These are phyloP conservation scores for Chlamydomonas urium DNA, from an alignment of 139 green algal genomes.

Conservation along the genomic window DNA sequence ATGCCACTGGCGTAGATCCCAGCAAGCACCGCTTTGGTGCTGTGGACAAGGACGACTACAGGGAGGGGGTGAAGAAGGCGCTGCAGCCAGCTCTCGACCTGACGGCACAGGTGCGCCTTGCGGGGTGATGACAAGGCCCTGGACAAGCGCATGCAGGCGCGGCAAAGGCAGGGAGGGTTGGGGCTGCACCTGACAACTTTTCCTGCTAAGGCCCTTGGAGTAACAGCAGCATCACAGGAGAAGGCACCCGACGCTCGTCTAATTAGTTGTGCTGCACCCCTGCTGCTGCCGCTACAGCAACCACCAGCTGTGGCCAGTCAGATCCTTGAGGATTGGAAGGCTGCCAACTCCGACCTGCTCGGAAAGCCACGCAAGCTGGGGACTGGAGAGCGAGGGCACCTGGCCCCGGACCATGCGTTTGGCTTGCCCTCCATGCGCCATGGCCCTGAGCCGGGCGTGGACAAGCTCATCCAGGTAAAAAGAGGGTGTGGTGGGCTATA, in stretches of 20 bases:
- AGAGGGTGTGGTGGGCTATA: too few relatives aligned
- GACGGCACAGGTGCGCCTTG: slow-evolving; percentile 4
- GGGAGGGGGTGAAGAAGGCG: slow-evolving; percentile 53
- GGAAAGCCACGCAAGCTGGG: slow-evolving; percentile 46
- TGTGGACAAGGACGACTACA: slow-evolving; percentile 31
- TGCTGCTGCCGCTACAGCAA: slow-evolving; percentile 21
- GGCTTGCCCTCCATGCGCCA: slow-evolving; percentile 44
- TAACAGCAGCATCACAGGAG: too few relatives aligned
- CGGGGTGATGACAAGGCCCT: too few relatives aligned
- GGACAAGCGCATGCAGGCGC: too few relatives aligned
- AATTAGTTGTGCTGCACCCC: slow-evolving; percentile 4
- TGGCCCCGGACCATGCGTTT: slow-evolving; percentile 47
- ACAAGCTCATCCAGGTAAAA: slow-evolving; percentile 51
- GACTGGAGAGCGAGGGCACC: slow-evolving; percentile 23
- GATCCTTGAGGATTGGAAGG: slow-evolving; percentile 52
- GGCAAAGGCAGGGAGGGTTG: too few relatives aligned
- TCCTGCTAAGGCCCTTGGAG: too few relatives aligned
- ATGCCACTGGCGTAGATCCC: slow-evolving; percentile 42
- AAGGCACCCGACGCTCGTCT: too few relatives aligned
- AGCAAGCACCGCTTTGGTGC: slow-evolving; percentile 40
- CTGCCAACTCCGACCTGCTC: slow-evolving; percentile 43
- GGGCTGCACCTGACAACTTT: too few relatives aligned
- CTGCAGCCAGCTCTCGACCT: slow-evolving; percentile 42
- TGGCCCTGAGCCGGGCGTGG: slow-evolving; percentile 45
- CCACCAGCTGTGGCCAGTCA: slow-evolving; percentile 32